phyloP scores from a whole-genome alignment of 2,329 filamentous ascomycete genomes.

The Verruconis gallopava region DNA sequence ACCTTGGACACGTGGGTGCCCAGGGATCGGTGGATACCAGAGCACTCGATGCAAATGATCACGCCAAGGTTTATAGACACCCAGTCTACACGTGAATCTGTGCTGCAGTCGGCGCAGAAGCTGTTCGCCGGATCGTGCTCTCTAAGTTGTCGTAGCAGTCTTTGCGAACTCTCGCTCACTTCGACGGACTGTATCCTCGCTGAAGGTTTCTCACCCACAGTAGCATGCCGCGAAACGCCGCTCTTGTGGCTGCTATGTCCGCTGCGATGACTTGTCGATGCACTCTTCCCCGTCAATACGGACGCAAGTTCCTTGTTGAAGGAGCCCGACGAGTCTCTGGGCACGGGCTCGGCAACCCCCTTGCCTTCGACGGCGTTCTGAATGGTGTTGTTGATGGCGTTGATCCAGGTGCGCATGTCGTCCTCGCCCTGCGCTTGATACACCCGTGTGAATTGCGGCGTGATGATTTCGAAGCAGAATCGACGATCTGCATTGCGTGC shows the following conservation, averaged over 20 bases:
- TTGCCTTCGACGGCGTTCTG: constrained; percentile 89
- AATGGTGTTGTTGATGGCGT: constrained; percentile 89
- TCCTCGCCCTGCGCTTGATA: constrained; percentile 98
- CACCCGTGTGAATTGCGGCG: constrained; percentile 86
- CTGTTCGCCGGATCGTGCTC: constrained; percentile 86
- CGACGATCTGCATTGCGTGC: constrained; percentile 86
- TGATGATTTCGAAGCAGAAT: constrained; percentile 98
- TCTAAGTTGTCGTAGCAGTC: constrained; percentile 72
- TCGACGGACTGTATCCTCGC: constrained; percentile 37
- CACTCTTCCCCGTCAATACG: constrained; percentile 82
- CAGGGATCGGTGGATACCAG: constrained; percentile 88
- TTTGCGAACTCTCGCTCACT: constrained; percentile 74
- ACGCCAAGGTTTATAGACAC: constrained; percentile 97
- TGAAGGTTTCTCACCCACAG: constrained; percentile 74
- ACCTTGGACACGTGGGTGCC: constrained; percentile 98
- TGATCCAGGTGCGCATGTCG: constrained; percentile 95
- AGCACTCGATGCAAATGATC: constrained; percentile 94
- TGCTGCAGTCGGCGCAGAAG: constrained; percentile 89
- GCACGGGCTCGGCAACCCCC: constrained; percentile 39
- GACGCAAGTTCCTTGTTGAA: constrained; percentile 80
- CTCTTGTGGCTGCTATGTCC: constrained; percentile 28
- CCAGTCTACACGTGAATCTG: constrained; percentile 90
- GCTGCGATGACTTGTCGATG: constrained; percentile 48
- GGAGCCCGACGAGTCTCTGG: constrained; percentile 27
- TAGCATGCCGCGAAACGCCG: constrained; percentile 70